Evolutionary conservation across 306 rosid genomes (phyloP), one percentile per base, ranked within the genome.

Genomic region (Pyrus betulifolia): DNA sequence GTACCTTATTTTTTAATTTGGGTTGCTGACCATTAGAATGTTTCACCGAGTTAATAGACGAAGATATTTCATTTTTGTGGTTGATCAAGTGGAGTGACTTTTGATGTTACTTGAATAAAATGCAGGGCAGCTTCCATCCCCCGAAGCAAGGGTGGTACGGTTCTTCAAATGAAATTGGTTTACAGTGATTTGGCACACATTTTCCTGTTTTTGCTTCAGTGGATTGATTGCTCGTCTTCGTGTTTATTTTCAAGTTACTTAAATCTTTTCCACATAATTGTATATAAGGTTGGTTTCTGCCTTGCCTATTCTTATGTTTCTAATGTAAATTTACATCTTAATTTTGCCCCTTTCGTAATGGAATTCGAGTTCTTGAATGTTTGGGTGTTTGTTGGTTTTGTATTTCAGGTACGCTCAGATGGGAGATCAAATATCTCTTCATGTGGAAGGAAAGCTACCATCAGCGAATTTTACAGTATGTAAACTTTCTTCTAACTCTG

Each of bases 41-140:
- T n/a, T 68, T n/a, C 9, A 5, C 8, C 25, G 49, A 44, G 35
- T 70, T 70, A n/a, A 45, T 69, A 15, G 70, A 59, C 42, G 8
- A 30, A 57, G 40, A 57, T 78, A 27, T 10, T 35, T 55, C 11
- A 0, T 63, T 40, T 60, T 23, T 3, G 28, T 49, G 35, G 74
- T 38, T 67, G 59, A 55, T 74, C 70, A 21, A 9, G 42, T 67
- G 11, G 9, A 33, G 77, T 67, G 68, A 62, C 70, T 51, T 74
- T 60, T 79, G 49, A 46, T 57, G 14, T 55, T 52, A 15, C 54
- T 76, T 77, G 58, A 60, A 21, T 57, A 14, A 57, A 27, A 27
- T 58, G 84, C 89, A 93, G 97, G 86, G 96, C 94, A 69, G 91
- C 91, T 79, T 85, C 97, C 40, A 79, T 93, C 81, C 85, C 91